Conservation (phyloP, 768 basidiomycete species). For the Russula ochroleuca region DNA sequence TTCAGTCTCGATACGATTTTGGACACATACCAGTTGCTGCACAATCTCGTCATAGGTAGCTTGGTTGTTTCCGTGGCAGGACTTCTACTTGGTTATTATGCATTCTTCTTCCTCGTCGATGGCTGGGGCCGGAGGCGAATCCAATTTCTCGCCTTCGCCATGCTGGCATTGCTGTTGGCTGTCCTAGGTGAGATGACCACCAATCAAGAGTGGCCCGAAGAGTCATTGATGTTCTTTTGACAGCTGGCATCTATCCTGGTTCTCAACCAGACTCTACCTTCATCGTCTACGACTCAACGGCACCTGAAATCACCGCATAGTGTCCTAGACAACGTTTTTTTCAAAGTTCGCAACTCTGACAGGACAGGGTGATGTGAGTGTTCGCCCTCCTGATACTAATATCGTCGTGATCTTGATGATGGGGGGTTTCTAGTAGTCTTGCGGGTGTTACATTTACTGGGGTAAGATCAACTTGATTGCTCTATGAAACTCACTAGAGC, state of each 20-base stretch:
- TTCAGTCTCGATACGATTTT: slow-evolving; percentile 34
- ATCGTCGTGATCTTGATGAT: background rate
- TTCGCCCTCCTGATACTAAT: slow-evolving; percentile 8
- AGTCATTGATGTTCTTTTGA: slow-evolving; percentile 28
- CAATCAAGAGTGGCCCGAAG: slow-evolving; percentile 29
- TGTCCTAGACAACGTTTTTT: too few relatives aligned
- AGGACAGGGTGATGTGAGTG: slow-evolving; percentile 34
- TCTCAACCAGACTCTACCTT: slow-evolving; percentile 29
- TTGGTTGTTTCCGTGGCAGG: slow-evolving; percentile 72
- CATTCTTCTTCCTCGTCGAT: slow-evolving; percentile 61
- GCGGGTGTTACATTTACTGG: slow-evolving; percentile 44
- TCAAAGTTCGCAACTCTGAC: too few relatives aligned
- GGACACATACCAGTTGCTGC: slow-evolving; percentile 47
- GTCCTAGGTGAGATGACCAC: slow-evolving; percentile 51
- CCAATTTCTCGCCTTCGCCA: slow-evolving; percentile 69
- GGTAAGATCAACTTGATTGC: slow-evolving; percentile 39
- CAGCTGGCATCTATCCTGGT: slow-evolving; percentile 21
- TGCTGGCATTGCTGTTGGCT: slow-evolving; percentile 61
- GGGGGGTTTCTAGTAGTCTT: slow-evolving; percentile 31
- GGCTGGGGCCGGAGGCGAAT: slow-evolving; percentile 77
- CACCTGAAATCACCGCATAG: slow-evolving; percentile 44
- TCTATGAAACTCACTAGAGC: slow-evolving; percentile 44
- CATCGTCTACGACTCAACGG: slow-evolving; percentile 42
- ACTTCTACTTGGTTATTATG: slow-evolving; percentile 76
- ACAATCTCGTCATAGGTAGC: slow-evolving; percentile 68